Percentiles rank a stretch among this genome's conserved stretches.
These are phyloP conservation scores for Aspergillus baeticus DNA, from an alignment of 495 filamentous ascomycete species.

Conservation along the genomic window DNA sequence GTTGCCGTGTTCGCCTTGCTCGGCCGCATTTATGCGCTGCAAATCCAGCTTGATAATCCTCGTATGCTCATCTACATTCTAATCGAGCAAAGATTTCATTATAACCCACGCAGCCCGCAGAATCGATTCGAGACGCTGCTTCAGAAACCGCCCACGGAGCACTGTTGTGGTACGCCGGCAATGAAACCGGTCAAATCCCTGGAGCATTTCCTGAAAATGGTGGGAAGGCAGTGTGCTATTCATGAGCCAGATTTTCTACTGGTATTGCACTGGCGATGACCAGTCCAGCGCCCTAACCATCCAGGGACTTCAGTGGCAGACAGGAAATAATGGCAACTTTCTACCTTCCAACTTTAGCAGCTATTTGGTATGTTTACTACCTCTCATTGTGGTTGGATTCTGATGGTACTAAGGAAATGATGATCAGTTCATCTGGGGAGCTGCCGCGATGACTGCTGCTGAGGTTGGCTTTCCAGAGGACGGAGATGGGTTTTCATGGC, in stretches of 20 bases:
- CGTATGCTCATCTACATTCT: neutral
- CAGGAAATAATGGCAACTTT: slow-evolving; percentile 44
- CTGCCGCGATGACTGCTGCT: slow-evolving; percentile 55
- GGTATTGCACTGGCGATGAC: slow-evolving; percentile 54
- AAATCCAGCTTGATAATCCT: slow-evolving; percentile 9
- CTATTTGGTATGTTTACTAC: slow-evolving; percentile 30
- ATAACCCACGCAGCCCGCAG: slow-evolving; percentile 34
- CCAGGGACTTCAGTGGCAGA: slow-evolving; percentile 50
- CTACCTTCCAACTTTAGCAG: slow-evolving; percentile 44
- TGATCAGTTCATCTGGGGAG: slow-evolving; percentile 58
- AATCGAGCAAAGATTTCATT: neutral
- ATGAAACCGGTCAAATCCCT: slow-evolving; percentile 59
- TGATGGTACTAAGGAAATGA: slow-evolving; percentile 46
- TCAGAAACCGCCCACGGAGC: slow-evolving; percentile 59
- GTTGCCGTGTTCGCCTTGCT: neutral
- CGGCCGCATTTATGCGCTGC: neutral
- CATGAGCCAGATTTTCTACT: slow-evolving; percentile 49
- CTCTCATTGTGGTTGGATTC: neutral
- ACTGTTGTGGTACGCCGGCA: slow-evolving; percentile 68
- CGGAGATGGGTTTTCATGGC: slow-evolving; percentile 58
- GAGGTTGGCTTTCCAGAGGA: slow-evolving; percentile 49
- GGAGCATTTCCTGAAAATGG: slow-evolving; percentile 64
- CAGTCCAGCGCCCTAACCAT: slow-evolving; percentile 50
- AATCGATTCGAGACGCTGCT: slow-evolving; percentile 64
- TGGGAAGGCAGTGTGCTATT: slow-evolving; percentile 73